Percentiles rank a stretch among this genome's conserved stretches.
Evolutionary conservation across 2,329 filamentous ascomycete genomes (phyloP).

Genomic region (Colletotrichum ledebouriae): DNA sequence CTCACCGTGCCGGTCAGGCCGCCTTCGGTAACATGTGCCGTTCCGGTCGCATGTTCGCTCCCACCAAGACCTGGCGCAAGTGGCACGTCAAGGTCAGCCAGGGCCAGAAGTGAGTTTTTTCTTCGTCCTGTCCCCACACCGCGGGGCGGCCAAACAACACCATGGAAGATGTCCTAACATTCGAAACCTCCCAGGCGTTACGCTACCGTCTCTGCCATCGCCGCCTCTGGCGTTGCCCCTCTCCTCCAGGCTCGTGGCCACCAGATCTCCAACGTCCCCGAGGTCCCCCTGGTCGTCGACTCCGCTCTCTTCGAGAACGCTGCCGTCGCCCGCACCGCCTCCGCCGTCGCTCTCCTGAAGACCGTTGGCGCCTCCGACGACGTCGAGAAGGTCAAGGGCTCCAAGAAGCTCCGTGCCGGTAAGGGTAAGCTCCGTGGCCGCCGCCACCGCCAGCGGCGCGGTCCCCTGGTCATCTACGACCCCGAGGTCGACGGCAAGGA

Average conservation of each 20-base stretch:
- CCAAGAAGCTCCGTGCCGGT: conserved; percentile 96
- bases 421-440: conserved; percentile 99
- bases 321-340: conserved; percentile 88
- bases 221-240: conserved; percentile 93
- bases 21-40: conserved; percentile 99
- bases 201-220: conserved; percentile 96
- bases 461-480: conserved; percentile 98
- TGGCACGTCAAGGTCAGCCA: conserved; percentile 99
- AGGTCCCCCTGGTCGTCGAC: conserved; percentile 97
- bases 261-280: conserved; percentile 90
- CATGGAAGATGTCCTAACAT: conserved; percentile 11
- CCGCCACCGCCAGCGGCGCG: conserved; percentile 97
- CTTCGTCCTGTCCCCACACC: neutral
- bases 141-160: neutral
- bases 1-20: conserved; percentile 99
- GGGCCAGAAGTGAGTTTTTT: conserved; percentile 85
- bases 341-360: conserved; percentile 88
- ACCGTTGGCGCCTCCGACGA: conserved; percentile 91
- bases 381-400: conserved; percentile 94
- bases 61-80: conserved; percentile 99
- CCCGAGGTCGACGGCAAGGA: conserved; percentile 95
- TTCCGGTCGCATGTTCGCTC: conserved; percentile 99
- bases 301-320: conserved; percentile 87
- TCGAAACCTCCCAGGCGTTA: conserved; percentile 76
- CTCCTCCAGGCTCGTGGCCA: conserved; percentile 98